These are phyloP conservation scores for Penicillium thymicola DNA, from an alignment of 2,329 filamentous ascomycete genomes.

Conservation along the genomic window DNA sequence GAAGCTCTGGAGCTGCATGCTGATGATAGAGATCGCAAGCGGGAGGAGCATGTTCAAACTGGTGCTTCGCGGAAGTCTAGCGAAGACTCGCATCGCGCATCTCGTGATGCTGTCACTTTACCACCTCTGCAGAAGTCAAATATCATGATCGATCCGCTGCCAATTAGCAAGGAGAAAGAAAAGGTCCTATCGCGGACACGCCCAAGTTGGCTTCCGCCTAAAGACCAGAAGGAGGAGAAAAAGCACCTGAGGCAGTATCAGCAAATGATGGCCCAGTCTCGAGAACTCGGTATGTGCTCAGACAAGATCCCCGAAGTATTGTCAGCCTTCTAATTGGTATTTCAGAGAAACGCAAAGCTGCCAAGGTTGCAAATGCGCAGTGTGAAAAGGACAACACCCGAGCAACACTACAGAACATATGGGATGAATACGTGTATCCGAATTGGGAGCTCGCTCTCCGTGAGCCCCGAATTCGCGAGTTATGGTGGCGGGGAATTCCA, in stretches of 20 bases:
- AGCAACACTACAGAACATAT: constrained; percentile 56
- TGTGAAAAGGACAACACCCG: constrained; percentile 52
- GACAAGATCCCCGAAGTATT: background rate
- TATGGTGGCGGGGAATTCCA: constrained; percentile 64
- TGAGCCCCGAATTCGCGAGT: constrained; percentile 55
- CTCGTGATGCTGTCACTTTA: constrained; percentile 47
- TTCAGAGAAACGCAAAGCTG: constrained; percentile 49
- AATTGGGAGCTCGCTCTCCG: constrained; percentile 56
- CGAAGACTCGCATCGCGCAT: constrained; percentile 37
- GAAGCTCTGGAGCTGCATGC: constrained; percentile 59
- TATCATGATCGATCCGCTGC: constrained; percentile 63
- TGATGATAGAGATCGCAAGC: constrained; percentile 45
- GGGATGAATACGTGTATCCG: constrained; percentile 60
- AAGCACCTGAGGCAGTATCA: constrained; percentile 74
- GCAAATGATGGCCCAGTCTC: constrained; percentile 61
- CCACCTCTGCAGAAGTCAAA: constrained; percentile 61
- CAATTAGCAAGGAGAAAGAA: constrained; percentile 65
- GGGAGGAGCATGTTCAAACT: constrained; percentile 48
- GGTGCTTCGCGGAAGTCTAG: constrained; percentile 40
- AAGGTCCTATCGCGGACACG: constrained; percentile 62
- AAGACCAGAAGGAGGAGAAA: constrained; percentile 83
- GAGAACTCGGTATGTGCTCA: constrained; percentile 51
- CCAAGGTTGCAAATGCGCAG: constrained; percentile 46
- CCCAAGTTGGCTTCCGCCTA: constrained; percentile 66
- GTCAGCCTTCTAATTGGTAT: background rate